Conservation (phyloP, 306 rosid species). For the Ammopiptanthus mongolicus region DNA sequence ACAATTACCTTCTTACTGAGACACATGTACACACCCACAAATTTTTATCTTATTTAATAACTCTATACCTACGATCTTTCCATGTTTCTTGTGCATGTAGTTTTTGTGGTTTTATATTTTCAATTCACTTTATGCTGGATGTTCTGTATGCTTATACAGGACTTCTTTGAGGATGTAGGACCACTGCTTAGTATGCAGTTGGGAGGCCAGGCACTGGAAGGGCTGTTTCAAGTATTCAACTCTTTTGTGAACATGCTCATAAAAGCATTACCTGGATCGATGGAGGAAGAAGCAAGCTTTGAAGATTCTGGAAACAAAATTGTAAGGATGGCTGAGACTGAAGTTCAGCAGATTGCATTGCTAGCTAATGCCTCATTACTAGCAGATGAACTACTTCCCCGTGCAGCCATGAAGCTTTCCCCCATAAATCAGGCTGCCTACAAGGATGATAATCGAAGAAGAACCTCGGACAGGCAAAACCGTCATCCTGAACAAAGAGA, state of each 20-base stretch:
- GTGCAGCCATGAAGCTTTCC: slow-evolving; percentile 94
- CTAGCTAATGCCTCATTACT: slow-evolving; percentile 94
- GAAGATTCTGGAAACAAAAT: slow-evolving; percentile 81
- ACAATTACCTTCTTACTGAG: neutral
- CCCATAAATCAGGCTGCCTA: slow-evolving; percentile 52
- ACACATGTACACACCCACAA: neutral
- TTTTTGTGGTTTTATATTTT: slow-evolving; percentile 5
- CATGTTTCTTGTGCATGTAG: slow-evolving; percentile 5
- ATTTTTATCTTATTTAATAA: slow-evolving; percentile 3
- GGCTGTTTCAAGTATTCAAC: slow-evolving; percentile 84
- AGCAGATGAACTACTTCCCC: slow-evolving; percentile 93
- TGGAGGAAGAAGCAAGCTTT: slow-evolving; percentile 90
- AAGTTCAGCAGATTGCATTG: slow-evolving; percentile 94
- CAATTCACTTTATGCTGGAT: slow-evolving; percentile 19
- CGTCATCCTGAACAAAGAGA: slow-evolving; percentile 99
- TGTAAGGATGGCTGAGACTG: slow-evolving; percentile 89
- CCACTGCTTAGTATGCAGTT: slow-evolving; percentile 97
- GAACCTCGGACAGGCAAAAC: slow-evolving; percentile 76
- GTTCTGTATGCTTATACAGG: slow-evolving; percentile 51
- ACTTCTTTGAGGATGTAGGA: slow-evolving; percentile 97
- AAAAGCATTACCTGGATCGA: slow-evolving; percentile 84
- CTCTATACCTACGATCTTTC: neutral
- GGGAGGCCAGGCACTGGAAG: slow-evolving; percentile 96
- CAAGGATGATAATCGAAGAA: slow-evolving; percentile 70
- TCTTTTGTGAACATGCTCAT: slow-evolving; percentile 75